phyloP scores from a whole-genome alignment of 805 yeast genomes.

The Starmerella floricola region DNA sequence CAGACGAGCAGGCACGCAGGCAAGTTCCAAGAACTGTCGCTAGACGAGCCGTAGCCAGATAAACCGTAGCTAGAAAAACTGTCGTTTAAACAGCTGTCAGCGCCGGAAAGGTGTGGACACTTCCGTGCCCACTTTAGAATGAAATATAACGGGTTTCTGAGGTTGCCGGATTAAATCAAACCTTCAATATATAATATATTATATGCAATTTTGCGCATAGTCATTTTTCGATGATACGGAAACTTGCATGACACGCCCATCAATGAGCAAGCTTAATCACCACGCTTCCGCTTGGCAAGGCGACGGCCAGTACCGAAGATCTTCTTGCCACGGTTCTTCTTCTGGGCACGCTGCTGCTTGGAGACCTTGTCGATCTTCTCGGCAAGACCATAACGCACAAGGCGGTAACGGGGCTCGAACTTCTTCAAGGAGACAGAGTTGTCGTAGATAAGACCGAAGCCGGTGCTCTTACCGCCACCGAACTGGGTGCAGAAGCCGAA shows the following conservation, averaged over 20 bases:
- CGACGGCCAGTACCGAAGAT: conserved; percentile 95
- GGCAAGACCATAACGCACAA: conserved; percentile 97
- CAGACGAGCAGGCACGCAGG: too few species aligned
- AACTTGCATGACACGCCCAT: neutral
- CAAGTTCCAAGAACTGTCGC: too few species aligned
- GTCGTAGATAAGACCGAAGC: conserved; percentile 98
- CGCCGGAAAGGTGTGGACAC: too few species aligned
- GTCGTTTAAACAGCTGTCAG: too few species aligned
- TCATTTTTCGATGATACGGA: neutral
- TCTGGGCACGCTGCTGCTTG: conserved; percentile 99
- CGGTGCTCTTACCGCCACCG: conserved; percentile 99
- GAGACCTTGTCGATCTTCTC: conserved; percentile 92
- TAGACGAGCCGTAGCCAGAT: too few species aligned
- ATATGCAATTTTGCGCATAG: conserved; percentile 13
- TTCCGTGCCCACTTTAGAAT: too few species aligned
- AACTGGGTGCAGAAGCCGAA: conserved; percentile 99
- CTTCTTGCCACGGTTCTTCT: conserved; percentile 99
- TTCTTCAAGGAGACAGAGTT: conserved; percentile 94
- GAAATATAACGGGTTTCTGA: too few species aligned
- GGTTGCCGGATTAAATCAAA: too few species aligned
- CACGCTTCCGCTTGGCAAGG: conserved; percentile 55
- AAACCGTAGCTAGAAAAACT: too few species aligned
- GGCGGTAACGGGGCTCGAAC: conserved; percentile 99
- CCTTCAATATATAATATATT: conserved; percentile 10
- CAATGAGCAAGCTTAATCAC: conserved; percentile 10